Base-by-base conservation (phyloP, 2,329 filamentous ascomycete genomes). In the Calonectria pteridis region DNA sequence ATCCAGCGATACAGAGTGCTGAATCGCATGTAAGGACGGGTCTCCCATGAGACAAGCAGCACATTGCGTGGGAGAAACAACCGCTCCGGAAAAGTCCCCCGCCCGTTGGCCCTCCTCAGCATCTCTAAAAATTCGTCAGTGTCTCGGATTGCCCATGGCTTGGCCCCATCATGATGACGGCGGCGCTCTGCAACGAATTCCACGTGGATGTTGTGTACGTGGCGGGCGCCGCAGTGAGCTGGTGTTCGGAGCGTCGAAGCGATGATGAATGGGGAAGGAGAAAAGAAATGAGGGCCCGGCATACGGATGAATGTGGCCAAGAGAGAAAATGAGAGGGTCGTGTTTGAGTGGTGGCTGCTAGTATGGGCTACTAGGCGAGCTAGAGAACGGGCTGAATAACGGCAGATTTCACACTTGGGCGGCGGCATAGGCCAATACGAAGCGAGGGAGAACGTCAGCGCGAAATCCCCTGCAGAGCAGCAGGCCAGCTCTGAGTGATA, bases 331-430 rank as follows among this genome's bases (percentile, higher is more conserved):
- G 64, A 72, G 31, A 46, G 16, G 28, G 28, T 31, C 35, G 13
- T 23, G 37, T 43, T 43, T 43, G 18, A 43, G 35, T 29, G 50
- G 58, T 64, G 67, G 67, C 67, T 64, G 50, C n/a, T 43, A 31
- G 50, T 37, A 59, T 55, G 58, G 31, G 67, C 67, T 64, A 40
- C 40, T 53, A 53, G 29, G 10, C 71, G 71, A 69, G 71, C 66
- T 66, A 72, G 67, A 51, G 20, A 28, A 37, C 37, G 51, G 55
- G 37, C 55, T 40, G n/a, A 40, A 62, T 37, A 40, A 62, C 55
- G 23, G 35, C 55, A 33, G 13, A 62, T 28, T 62, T 40, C 33
- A 23, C 55, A 40, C 4, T 40, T 62, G 23, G 55, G 33, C 33
- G 35, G 55, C 23, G 33, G 33, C 33, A 28, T 23, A 28, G n/a